Conservation (phyloP, 2,329 filamentous ascomycete genomes). For the Macrophomina tecta region DNA sequence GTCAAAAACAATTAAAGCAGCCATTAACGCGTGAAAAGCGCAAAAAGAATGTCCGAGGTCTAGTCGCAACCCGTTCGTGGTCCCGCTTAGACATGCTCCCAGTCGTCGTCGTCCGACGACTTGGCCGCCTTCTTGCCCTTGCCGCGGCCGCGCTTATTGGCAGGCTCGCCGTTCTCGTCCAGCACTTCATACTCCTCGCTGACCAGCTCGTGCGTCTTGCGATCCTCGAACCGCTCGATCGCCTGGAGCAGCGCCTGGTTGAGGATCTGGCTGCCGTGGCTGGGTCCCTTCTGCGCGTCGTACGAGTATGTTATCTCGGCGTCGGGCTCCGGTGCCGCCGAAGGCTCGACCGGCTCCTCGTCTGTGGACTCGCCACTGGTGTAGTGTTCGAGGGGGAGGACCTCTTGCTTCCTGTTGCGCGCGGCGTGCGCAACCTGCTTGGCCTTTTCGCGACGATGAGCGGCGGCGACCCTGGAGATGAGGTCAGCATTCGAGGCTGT, state of each 20-base stretch:
- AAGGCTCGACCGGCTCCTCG: slow-evolving; percentile 52
- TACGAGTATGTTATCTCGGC: slow-evolving; percentile 61
- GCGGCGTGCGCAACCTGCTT: slow-evolving; percentile 18
- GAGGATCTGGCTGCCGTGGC: slow-evolving; percentile 63
- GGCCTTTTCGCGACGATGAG: slow-evolving; percentile 23
- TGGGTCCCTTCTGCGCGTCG: slow-evolving; percentile 57
- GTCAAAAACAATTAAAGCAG: background rate
- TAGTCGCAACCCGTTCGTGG: slow-evolving; percentile 7
- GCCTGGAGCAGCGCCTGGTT: slow-evolving; percentile 63
- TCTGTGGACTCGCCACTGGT: slow-evolving; percentile 51
- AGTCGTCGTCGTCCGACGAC: slow-evolving; percentile 46
- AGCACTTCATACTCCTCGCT: slow-evolving; percentile 65
- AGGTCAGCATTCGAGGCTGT: background rate
- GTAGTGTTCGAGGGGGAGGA: slow-evolving; percentile 35
- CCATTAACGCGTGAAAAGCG: slow-evolving; percentile 16
- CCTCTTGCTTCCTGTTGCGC: slow-evolving; percentile 46
- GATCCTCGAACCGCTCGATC: slow-evolving; percentile 64
- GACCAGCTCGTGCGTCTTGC: slow-evolving; percentile 65
- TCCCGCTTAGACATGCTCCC: slow-evolving; percentile 46
- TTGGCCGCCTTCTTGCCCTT: slow-evolving; percentile 38
- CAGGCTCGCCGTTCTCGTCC: slow-evolving; percentile 49
- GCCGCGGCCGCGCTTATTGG: slow-evolving; percentile 33
- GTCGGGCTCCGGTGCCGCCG: slow-evolving; percentile 52
- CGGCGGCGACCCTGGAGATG: slow-evolving; percentile 3
- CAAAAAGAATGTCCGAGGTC: slow-evolving; percentile 23